These are phyloP conservation scores for Lachnellula suecica DNA, from an alignment of 2,329 filamentous ascomycete genomes.

Conservation along the genomic window DNA sequence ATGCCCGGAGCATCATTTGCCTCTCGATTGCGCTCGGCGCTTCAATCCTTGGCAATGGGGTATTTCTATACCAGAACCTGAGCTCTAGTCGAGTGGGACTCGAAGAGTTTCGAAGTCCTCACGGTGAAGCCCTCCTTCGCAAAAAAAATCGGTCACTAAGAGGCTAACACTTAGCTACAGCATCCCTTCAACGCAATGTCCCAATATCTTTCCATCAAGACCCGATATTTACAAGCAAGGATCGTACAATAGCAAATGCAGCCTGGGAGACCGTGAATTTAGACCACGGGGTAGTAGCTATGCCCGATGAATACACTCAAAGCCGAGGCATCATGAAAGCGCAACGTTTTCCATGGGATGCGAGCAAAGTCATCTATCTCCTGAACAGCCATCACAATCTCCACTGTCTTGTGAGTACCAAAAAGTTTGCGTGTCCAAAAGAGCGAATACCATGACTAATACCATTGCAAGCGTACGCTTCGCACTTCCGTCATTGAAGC, in stretches of 20 bases:
- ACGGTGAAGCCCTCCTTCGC: no score
- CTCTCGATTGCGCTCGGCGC: no score
- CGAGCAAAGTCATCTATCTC: conserved; percentile 2
- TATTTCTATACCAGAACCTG: no score
- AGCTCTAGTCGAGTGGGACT: no score
- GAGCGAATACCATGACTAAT: neutral
- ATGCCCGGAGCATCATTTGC: no score
- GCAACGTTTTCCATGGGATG: conserved; percentile 1
- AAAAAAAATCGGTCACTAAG: no score
- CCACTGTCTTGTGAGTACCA: conserved; percentile 2
- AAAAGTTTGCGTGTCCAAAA: neutral
- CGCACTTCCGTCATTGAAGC: conserved; percentile 6
- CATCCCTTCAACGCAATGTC: no score
- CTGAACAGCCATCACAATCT: conserved; percentile 4
- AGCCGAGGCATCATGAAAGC: neutral
- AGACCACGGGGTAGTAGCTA: conserved; percentile 3
- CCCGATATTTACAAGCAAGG: neutral
- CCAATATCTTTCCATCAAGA: no score
- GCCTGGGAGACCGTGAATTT: conserved; percentile 2
- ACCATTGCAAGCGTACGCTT: conserved; percentile 2
- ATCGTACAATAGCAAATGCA: neutral
- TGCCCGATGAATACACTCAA: neutral
- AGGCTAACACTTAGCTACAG: no score
- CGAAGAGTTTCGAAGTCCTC: no score
- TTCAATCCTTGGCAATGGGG: no score